Conservation (phyloP, 352 stramenopile species). For the Pythium biforme region DNA sequence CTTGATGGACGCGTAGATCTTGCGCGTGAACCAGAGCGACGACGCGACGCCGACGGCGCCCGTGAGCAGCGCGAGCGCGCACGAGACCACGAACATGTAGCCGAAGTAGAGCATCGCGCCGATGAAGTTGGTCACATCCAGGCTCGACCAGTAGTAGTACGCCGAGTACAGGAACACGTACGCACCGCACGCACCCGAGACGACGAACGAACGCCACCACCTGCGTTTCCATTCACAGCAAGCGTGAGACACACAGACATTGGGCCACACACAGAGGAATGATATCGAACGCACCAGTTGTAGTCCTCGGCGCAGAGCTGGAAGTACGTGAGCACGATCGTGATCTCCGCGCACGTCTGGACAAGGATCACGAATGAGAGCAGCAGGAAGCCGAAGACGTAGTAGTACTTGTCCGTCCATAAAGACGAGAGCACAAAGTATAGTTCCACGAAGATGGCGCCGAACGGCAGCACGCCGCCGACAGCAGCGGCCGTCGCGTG, state of each 20-base stretch:
- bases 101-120: slow-evolving; percentile 95
- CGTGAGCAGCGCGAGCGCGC: slow-evolving; percentile 95
- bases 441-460: slow-evolving; percentile 99
- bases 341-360: slow-evolving; percentile 98
- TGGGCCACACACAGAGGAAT: neutral
- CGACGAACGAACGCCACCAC: slow-evolving; percentile 99
- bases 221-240: slow-evolving; percentile 26
- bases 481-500: slow-evolving; percentile 92
- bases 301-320: slow-evolving; percentile 99
- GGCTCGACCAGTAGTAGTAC: slow-evolving; percentile 96
- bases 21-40: slow-evolving; percentile 98
- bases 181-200: slow-evolving; percentile 93
- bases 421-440: slow-evolving; percentile 99
- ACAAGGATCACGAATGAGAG: slow-evolving; percentile 98
- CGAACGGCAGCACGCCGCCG: slow-evolving; percentile 98
- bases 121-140: slow-evolving; percentile 94
- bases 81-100: slow-evolving; percentile 99
- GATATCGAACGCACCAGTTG: slow-evolving; percentile 91
- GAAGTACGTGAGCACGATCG: slow-evolving; percentile 99
- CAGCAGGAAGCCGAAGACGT: slow-evolving; percentile 99
- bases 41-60: slow-evolving; percentile 95
- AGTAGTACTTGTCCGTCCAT: slow-evolving; percentile 99
- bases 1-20: slow-evolving; percentile 98
- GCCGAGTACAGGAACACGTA: slow-evolving; percentile 99
- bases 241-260: slow-evolving; percentile 5